phyloP scores from a whole-genome alignment of 2,329 filamentous ascomycete genomes.

The Didymella sp. region DNA sequence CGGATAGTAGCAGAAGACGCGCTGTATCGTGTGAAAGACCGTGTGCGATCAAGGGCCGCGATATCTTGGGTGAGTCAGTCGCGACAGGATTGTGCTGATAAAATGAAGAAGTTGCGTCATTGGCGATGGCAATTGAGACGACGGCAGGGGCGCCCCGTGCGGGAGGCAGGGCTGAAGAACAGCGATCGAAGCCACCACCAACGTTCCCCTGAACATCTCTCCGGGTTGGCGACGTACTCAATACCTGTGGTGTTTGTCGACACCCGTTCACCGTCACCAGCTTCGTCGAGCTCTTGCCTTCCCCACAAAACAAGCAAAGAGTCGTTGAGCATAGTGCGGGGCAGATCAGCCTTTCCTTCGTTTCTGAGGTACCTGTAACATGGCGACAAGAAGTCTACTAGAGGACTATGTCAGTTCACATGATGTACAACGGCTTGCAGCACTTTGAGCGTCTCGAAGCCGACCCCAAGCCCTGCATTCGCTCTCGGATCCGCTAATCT shows the following conservation, averaged over 20 bases:
- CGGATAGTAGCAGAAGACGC: constrained; percentile 6
- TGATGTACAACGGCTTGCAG: background rate
- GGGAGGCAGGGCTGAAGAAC: constrained; percentile 27
- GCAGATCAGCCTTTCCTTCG: background rate
- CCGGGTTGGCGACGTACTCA: background rate
- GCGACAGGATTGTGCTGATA: constrained; percentile 4
- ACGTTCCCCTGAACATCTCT: constrained; percentile 15
- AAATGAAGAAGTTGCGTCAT: constrained; percentile 19
- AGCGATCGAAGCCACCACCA: constrained; percentile 9
- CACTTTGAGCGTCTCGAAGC: background rate
- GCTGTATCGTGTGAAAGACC: background rate
- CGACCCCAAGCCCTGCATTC: background rate
- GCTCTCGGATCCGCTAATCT: constrained; percentile 9
- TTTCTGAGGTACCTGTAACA: too few relatives aligned
- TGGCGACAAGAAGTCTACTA: too few relatives aligned
- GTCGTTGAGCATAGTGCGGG: background rate
- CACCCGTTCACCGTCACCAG: background rate
- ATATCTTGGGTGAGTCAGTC: constrained; percentile 9
- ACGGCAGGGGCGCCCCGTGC: constrained; percentile 29
- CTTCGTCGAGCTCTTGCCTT: background rate
- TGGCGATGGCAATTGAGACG: constrained; percentile 17
- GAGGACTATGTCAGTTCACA: too few relatives aligned
- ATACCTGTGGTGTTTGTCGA: background rate
- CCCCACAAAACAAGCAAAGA: background rate
- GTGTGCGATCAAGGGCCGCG: background rate